Conservation (phyloP, 192 early-diverging fungal species). For the Spinellus fusiger region DNA sequence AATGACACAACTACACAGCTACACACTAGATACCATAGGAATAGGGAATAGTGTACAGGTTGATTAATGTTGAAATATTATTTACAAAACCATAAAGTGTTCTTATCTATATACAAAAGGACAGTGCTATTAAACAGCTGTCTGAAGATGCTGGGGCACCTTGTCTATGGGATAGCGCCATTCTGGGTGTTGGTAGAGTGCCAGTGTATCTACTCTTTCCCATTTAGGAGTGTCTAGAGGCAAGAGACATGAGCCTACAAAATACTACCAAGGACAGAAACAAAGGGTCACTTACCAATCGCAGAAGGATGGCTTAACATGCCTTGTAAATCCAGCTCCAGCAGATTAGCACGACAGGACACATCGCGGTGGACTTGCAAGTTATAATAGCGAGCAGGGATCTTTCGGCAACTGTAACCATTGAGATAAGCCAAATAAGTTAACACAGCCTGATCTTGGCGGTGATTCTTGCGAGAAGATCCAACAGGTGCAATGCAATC, state of each 20-base stretch:
- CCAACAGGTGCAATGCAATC: conserved; percentile 48
- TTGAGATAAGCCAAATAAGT: conserved; percentile 39
- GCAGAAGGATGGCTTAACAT: conserved; percentile 22
- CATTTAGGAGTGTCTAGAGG: conserved; percentile 17
- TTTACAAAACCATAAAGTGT: too few species aligned
- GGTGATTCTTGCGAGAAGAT: conserved; percentile 42
- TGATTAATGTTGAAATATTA: too few species aligned
- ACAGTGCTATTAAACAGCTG: neutral
- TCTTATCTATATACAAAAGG: neutral
- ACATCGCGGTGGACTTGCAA: conserved; percentile 44
- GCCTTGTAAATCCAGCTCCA: conserved; percentile 12
- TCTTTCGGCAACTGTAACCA: conserved; percentile 30
- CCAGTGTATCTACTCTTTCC: conserved; percentile 19
- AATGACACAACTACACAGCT: too few species aligned
- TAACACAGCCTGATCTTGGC: conserved; percentile 50
- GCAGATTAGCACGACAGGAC: conserved; percentile 32
- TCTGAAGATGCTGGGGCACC: conserved; percentile 1
- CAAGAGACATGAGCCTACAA: neutral
- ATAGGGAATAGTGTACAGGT: too few species aligned
- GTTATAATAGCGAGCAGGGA: conserved; percentile 33
- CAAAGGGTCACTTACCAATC: conserved; percentile 14
- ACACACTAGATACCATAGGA: too few species aligned
- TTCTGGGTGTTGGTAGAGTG: conserved; percentile 23
- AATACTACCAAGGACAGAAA: neutral
- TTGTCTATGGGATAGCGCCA: conserved; percentile 19